These are phyloP conservation scores for Rhodamnia argentea DNA, from an alignment of 345 rosid species.

Conservation along the genomic window DNA sequence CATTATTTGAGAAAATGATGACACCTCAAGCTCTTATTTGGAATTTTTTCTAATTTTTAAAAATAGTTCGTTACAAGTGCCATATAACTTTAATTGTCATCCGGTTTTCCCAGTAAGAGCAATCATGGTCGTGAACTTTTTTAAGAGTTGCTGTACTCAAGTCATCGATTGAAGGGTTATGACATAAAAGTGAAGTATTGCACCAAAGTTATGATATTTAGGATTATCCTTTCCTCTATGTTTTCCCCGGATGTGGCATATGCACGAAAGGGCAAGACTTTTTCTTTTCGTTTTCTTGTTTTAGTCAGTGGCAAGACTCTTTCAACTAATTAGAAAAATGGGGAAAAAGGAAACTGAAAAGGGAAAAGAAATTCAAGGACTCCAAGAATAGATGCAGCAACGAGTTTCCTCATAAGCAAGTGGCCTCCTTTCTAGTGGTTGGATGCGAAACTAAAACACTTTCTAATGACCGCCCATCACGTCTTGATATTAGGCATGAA, in stretches of 20 bases:
- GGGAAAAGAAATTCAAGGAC: neutral
- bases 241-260: too few species aligned
- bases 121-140: accelerated
- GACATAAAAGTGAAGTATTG: neutral
- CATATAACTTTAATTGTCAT: neutral
- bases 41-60: neutral
- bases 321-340: neutral
- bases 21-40: too few species aligned
- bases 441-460: neutral
- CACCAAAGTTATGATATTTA: neutral
- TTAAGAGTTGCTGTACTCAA: neutral
- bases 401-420: neutral
- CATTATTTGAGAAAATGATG: too few species aligned
- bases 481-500: neutral
- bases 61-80: neutral
- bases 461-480: neutral
- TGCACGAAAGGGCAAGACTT: neutral
- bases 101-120: neutral
- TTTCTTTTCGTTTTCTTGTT: too few species aligned
- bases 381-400: neutral
- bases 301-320: neutral
- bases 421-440: neutral
- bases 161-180: neutral
- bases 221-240: too few species aligned
- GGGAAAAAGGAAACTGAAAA: too few species aligned